Conservation (phyloP, 2,329 filamentous ascomycete species). For the Chaetomium strumarium region DNA sequence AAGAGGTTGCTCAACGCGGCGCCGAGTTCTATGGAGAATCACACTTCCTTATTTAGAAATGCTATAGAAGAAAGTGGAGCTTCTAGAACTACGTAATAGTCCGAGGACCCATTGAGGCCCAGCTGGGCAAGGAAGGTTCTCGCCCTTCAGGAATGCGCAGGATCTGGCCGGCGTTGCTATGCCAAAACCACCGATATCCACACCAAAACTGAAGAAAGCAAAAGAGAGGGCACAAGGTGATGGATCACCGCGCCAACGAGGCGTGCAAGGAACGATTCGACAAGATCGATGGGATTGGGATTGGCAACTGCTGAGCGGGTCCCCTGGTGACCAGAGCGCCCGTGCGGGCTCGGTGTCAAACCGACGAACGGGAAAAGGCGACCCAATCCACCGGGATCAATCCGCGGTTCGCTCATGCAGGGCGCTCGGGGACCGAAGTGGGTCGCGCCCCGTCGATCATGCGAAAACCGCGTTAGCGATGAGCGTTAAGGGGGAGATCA, state of each 20-base stretch:
- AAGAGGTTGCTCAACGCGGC: background rate
- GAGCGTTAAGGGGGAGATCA: slow-evolving; percentile 10
- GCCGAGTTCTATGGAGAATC: background rate
- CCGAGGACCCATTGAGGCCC: too few species aligned
- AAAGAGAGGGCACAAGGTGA: background rate
- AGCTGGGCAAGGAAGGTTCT: background rate
- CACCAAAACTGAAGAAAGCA: background rate
- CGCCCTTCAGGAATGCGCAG: slow-evolving; percentile 2
- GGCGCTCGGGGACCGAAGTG: slow-evolving; percentile 10
- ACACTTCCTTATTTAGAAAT: background rate
- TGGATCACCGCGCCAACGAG: background rate
- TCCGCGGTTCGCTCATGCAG: slow-evolving; percentile 13
- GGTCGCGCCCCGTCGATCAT: slow-evolving; percentile 7
- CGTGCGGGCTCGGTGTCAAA: background rate
- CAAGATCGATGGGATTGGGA: background rate
- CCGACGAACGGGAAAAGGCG: background rate
- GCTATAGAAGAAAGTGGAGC: slow-evolving; percentile 7
- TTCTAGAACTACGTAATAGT: too few species aligned
- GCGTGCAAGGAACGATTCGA: too few species aligned
- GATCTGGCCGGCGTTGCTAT: background rate
- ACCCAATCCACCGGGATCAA: slow-evolving; percentile 17
- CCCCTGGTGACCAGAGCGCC: background rate
- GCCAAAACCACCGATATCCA: background rate
- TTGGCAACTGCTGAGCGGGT: background rate
- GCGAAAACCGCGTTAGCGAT: background rate